Evolutionary conservation across 208 protist species (phyloP), one percentile per base, ranked within the genome.

Genomic region (Novymonas esmeraldas): DNA sequence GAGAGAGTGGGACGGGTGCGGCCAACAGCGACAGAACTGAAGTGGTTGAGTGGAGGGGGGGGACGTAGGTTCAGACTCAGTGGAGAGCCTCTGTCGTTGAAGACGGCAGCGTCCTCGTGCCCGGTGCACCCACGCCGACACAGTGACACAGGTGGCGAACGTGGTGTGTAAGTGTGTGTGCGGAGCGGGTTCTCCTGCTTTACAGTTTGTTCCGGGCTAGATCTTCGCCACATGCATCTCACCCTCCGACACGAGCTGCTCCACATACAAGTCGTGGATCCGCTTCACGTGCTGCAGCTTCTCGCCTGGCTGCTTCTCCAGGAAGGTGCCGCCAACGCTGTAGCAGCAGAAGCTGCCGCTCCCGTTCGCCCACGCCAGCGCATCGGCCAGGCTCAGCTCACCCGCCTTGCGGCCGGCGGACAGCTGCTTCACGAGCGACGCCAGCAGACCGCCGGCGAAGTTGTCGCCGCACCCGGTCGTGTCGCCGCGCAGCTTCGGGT

Each of bases 401-500:
- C 64, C 70, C 6, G 48, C 42, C 39, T 58, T 68, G 44, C 55
- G 22, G 20, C 68, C 68, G 16, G 61, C 60, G n/a, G 38, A n/a
- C 34, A 81, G 45, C 33, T 60, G 39, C 64, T 71, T 73, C 38
- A 48, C 68, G 4, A 77, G n/a, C 22, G 62, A 69, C 0, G 69
- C 68, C 0, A 81, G 54, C 50, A 73, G 60, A 6, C 65, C 70
- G 36, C 69, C 76, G 18, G 70, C 54, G 58, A 77, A 76, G 51
- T 81, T 81, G 54, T 81, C 70, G 14, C 70, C 76, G 49, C 76
- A 77, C 3, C 64, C 76, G 18, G 65, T 76, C 33, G 69, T 76
- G 70, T 77, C 69, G 28, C 69, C 76, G 31, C 60, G 56, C 64
- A 73, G 57, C 26, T 51, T 22, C 31, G 67, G 69, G 59, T 81